Conservation (phyloP, 495 filamentous ascomycete genomes). For the Aspergillus bertholletiae region DNA sequence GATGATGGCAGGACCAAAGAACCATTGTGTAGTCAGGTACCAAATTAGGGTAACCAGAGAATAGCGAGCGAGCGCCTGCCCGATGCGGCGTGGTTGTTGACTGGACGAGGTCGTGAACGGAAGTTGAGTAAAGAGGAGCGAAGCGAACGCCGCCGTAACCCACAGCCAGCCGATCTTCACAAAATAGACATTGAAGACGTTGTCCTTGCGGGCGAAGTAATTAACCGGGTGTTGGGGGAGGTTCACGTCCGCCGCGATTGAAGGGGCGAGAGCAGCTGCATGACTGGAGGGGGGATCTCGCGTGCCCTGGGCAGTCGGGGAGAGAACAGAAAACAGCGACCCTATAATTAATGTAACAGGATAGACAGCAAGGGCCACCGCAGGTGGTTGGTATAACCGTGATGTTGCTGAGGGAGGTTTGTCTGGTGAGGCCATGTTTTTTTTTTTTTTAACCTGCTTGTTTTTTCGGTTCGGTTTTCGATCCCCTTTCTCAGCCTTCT, state of each 20-base stretch:
- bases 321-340: conserved; percentile 73
- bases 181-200: conserved; percentile 85
- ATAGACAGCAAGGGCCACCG: conserved; percentile 58
- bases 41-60: conserved; percentile 67
- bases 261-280: conserved; percentile 53
- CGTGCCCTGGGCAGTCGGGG: conserved; percentile 55
- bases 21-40: conserved; percentile 89
- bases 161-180: conserved; percentile 96
- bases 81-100: conserved; percentile 20
- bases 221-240: conserved; percentile 44
- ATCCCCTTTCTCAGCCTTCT: not conserved
- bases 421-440: conserved; percentile 14
- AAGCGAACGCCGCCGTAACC: conserved; percentile 66
- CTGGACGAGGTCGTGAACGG: conserved; percentile 31
- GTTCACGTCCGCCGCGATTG: conserved; percentile 42
- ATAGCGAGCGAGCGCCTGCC: conserved; percentile 63
- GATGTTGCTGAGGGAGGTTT: conserved; percentile 7
- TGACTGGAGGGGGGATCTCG: conserved; percentile 45
- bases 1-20: conserved; percentile 84
- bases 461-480: not conserved
- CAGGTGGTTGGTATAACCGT: conserved; percentile 10
- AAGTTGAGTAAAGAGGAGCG: conserved; percentile 60
- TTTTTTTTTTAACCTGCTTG: not conserved
- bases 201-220: conserved; percentile 90
- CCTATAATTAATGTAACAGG: conserved; percentile 74